These are phyloP conservation scores for Flaveria brownii DNA, from an alignment of 129 eudicot genomes.

Conservation along the genomic window DNA sequence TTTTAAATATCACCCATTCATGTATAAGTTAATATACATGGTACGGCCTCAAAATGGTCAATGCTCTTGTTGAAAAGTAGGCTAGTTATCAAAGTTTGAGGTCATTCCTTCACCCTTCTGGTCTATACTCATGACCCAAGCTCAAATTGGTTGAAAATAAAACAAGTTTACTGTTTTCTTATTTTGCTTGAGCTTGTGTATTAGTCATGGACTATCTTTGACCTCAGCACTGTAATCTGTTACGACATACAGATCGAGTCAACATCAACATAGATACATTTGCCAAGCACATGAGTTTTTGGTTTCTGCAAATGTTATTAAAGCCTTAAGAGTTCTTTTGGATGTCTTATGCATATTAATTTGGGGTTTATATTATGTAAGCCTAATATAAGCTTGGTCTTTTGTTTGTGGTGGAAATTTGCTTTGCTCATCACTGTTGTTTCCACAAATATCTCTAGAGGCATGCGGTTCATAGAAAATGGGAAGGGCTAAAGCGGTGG, in stretches of 20 bases:
- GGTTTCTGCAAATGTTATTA: not conserved
- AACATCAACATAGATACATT: not conserved
- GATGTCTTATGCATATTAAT: not conserved
- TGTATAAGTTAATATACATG: not conserved
- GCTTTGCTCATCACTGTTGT: slow-evolving; percentile 19
- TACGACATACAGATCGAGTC: not conserved
- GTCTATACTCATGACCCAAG: not conserved
- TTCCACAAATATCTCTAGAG: slow-evolving; percentile 1
- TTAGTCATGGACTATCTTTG: not conserved
- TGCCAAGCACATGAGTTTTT: not conserved
- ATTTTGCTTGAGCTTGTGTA: slow-evolving; percentile 1
- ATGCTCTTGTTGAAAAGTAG: not conserved
- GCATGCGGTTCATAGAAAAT: too few species aligned
- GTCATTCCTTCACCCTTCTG: not conserved
- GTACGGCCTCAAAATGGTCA: not conserved
- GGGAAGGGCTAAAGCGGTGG: too few species aligned
- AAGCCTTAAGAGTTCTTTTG: slow-evolving; percentile 7
- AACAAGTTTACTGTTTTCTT: not conserved
- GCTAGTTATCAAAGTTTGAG: not conserved
- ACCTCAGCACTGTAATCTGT: not conserved
- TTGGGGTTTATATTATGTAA: slow-evolving; percentile 10
- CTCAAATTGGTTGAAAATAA: not conserved
- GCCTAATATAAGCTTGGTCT: slow-evolving; percentile 13
- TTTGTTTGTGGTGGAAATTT: slow-evolving; percentile 11
- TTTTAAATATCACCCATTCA: not conserved